These are phyloP conservation scores for Detonula confervacea DNA, from an alignment of 352 stramenopile genomes.

Conservation along the genomic window DNA sequence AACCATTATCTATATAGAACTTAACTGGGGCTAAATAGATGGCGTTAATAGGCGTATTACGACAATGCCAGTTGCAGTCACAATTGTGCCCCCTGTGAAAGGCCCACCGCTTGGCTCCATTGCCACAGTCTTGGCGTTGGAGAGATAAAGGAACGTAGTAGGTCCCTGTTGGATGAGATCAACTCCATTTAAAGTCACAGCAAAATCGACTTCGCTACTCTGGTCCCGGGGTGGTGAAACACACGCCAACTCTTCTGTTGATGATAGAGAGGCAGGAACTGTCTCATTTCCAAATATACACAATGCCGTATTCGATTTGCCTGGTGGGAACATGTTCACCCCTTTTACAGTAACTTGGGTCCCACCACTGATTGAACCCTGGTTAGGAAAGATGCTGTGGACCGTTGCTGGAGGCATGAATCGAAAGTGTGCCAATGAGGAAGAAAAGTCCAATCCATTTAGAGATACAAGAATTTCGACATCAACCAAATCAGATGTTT, in stretches of 20 bases:
- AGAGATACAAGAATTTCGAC: constrained; percentile 56
- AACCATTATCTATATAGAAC: no score
- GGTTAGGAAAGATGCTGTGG: constrained; percentile 45
- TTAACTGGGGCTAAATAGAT: no score
- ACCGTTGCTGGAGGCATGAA: constrained; percentile 42
- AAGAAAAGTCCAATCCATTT: constrained; percentile 69
- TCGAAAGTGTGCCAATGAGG: constrained; percentile 36
- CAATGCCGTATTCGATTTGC: constrained; percentile 25
- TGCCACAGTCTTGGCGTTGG: constrained; percentile 42
- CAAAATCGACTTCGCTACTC: constrained; percentile 35
- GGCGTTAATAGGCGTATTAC: no score
- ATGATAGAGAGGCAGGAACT: constrained; percentile 50
- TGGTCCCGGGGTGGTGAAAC: constrained; percentile 42
- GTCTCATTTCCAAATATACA: constrained; percentile 63
- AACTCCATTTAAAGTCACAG: constrained; percentile 60
- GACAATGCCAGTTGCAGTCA: no score
- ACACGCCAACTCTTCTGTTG: constrained; percentile 52
- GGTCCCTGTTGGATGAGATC: constrained; percentile 28
- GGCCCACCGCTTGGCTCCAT: constrained; percentile 62
- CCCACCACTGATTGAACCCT: constrained; percentile 51
- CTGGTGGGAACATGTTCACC: constrained; percentile 44
- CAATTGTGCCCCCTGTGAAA: constrained; percentile 66
- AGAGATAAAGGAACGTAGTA: constrained; percentile 51
- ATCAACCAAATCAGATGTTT: constrained; percentile 22
- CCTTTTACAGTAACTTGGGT: constrained; percentile 64